Percentiles rank a stretch among this genome's conserved stretches.
Evolutionary conservation across 106 monocot species (phyloP).

Genomic region (Apostasia shenzhenica): DNA sequence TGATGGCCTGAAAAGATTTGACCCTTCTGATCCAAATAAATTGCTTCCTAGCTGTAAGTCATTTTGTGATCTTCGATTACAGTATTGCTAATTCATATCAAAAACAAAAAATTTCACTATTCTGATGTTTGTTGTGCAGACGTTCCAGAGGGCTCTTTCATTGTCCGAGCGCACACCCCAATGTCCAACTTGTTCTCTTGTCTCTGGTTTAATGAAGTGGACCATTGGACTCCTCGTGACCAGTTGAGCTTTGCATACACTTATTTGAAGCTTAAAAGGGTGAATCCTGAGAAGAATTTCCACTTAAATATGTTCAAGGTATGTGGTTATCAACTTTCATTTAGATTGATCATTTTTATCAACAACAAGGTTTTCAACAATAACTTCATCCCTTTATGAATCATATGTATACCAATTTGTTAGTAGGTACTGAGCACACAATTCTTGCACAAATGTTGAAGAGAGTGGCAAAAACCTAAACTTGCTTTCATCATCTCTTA

Average conservation of each 20-base stretch:
- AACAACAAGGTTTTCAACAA: background rate
- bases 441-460: background rate
- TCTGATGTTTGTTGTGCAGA: constrained; percentile 38
- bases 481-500: background rate
- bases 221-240: constrained; percentile 91
- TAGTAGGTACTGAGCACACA: too few species aligned
- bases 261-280: constrained; percentile 77
- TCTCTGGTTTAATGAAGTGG: constrained; percentile 97
- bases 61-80: constrained; percentile 1
- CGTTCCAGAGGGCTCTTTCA: constrained; percentile 99
- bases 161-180: constrained; percentile 88
- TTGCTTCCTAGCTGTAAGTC: constrained; percentile 83
- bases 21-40: constrained; percentile 69
- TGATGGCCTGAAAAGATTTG: constrained; percentile 80
- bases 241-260: constrained; percentile 99
- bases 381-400: background rate
- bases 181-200: constrained; percentile 99
- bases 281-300: constrained; percentile 76
- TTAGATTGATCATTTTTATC: background rate
- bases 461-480: background rate
- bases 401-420: too few species aligned
- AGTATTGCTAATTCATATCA: background rate
- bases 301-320: constrained; percentile 98
- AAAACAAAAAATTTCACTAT: background rate
- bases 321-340: background rate